These are phyloP conservation scores for Eustoma russellianum DNA, from an alignment of 257 asterid species.

Conservation along the genomic window DNA sequence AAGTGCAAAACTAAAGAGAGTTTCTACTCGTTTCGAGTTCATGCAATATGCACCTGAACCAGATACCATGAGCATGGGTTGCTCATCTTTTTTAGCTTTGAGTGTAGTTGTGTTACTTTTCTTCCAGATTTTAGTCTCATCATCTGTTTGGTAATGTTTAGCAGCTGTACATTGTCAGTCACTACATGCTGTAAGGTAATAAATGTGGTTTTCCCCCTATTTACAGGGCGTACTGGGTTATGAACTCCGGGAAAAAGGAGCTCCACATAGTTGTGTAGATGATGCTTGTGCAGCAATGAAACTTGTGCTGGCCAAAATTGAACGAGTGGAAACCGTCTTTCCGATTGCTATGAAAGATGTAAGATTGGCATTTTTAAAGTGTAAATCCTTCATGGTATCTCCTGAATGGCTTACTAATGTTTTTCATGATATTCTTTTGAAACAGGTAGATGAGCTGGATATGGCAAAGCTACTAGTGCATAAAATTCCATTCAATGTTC, in stretches of 20 bases:
- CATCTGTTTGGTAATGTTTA: too few relatives aligned
- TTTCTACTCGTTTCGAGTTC: too few relatives aligned
- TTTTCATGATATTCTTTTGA: constrained; percentile 19
- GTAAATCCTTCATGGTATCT: background rate
- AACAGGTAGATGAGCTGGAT: constrained; percentile 41
- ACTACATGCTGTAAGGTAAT: too few relatives aligned
- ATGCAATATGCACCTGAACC: too few relatives aligned
- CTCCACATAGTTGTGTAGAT: constrained; percentile 73
- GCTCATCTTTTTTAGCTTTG: too few relatives aligned
- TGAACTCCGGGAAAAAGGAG: constrained; percentile 56
- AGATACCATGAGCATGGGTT: too few relatives aligned
- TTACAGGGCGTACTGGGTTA: constrained; percentile 57
- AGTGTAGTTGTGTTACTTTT: too few relatives aligned
- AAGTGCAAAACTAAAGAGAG: too few relatives aligned
- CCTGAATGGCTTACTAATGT: background rate
- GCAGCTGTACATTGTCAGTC: too few relatives aligned
- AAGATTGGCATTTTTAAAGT: constrained; percentile 7
- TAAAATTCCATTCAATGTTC: constrained; percentile 56
- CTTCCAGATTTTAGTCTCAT: too few relatives aligned
- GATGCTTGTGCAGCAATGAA: constrained; percentile 96
- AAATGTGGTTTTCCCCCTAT: too few relatives aligned
- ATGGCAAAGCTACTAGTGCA: constrained; percentile 59
- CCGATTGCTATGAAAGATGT: constrained; percentile 42
- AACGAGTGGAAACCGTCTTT: constrained; percentile 36
- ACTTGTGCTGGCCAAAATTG: constrained; percentile 72